Base-by-base conservation (phyloP, 208 protist species). In the Trypanosoma brucei region DNA sequence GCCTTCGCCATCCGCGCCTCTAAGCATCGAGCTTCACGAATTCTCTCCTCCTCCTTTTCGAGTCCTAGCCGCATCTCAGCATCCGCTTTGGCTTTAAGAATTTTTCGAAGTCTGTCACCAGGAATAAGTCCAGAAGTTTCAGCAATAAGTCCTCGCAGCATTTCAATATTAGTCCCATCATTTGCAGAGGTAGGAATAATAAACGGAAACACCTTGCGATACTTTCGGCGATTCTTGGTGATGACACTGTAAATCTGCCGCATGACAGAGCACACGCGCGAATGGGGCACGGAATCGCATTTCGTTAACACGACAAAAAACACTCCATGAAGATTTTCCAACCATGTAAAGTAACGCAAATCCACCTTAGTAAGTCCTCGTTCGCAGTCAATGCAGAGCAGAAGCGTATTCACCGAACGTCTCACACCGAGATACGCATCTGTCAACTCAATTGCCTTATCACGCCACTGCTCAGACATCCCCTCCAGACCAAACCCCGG, bases 381-480 rank as follows among this genome's bases (percentile, higher is more conserved):
- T 55, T 86, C 84, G 67, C 84, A 92, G 73, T 96, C 91, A 57
- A 94, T 85, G 65, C 91, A 96, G 63, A 92, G 90, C 31, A 96
- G 72, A 8, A 94, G 84, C 38, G 91, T 96, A 70, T 96, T 96
- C 45, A 96, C 84, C 3, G 87, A 94, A 40, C 91, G 87, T 22
- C 91, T 81, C 38, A 94, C 88, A n/a, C 91, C 91, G 37, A 96
- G 84, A 75, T 96, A 96, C 39, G 79, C 79, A 62, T 96, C 87
- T 22, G 87, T 96, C 52, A 91, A 67, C 54, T 82, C 84, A 56
- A 96, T 90, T 31, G 87, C 83, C 30, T 84, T 79, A 64, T 96
- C 91, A 58, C 87, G 76, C 86, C 87, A 96, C 54, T 81, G 51
- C 13, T 92, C 86, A 52, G 80, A 91, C 91, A 96, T 96, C 1